Evolutionary conservation across 371 early-diverging fungal genomes (phyloP).

Genomic region (Mucor irregularis): DNA sequence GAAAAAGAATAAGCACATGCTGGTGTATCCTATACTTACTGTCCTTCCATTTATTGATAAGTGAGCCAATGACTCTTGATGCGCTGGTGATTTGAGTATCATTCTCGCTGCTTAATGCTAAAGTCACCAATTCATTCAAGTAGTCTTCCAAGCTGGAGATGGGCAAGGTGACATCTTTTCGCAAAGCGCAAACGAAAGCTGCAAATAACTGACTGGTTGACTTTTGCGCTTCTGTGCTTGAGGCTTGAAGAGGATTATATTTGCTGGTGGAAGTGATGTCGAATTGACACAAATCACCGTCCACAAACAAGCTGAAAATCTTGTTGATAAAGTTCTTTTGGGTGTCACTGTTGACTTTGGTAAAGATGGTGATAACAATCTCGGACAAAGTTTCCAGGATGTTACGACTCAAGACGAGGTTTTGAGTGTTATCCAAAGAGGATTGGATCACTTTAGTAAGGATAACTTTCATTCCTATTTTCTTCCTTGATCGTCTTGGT

Average conservation of each 20-base stretch:
- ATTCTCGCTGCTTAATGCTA: conserved; percentile 46
- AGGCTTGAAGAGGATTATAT: conserved; percentile 11
- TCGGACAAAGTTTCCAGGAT: conserved; percentile 44
- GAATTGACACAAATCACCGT: conserved; percentile 31
- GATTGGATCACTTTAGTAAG: conserved; percentile 46
- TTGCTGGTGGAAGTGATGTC: neutral
- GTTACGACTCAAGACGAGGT: conserved; percentile 28
- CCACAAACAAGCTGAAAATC: conserved; percentile 48
- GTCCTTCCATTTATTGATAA: conserved; percentile 63
- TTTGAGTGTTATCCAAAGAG: conserved; percentile 29
- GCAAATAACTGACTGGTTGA: conserved; percentile 50
- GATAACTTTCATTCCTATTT: conserved; percentile 73
- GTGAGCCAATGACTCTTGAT: conserved; percentile 55
- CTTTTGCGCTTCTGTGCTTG: conserved; percentile 35
- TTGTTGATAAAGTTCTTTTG: conserved; percentile 53
- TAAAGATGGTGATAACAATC: conserved; percentile 48
- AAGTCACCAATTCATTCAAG: conserved; percentile 44
- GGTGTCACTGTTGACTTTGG: conserved; percentile 36
- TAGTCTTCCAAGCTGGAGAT: conserved; percentile 50
- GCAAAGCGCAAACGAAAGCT: conserved; percentile 54
- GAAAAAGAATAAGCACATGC: neutral
- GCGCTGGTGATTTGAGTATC: conserved; percentile 39
- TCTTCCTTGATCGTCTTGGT: conserved; percentile 55
- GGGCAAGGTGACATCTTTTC: conserved; percentile 59
- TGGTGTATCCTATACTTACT: conserved; percentile 37